Conservation (phyloP, 169 alveolate species). For the Eimeria praecox region DNA sequence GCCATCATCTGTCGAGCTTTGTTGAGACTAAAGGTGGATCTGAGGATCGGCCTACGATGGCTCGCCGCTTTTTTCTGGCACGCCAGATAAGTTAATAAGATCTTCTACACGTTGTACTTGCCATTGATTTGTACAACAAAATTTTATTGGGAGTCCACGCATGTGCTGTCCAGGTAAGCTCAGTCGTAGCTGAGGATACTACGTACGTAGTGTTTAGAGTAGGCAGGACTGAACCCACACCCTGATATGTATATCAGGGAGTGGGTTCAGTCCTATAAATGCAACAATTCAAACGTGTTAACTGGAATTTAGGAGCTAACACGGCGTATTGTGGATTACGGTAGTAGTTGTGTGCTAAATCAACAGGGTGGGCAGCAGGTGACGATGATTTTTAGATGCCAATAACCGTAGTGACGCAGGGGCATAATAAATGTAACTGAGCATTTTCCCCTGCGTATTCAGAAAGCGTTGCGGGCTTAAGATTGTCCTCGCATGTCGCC, state of each 20-base stretch:
- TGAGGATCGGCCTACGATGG: not conserved
- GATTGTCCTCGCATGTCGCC: constrained; percentile 45
- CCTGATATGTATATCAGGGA: too few relatives aligned
- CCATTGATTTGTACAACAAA: not conserved
- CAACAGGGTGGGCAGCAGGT: not conserved
- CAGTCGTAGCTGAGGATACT: not conserved
- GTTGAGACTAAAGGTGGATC: not conserved
- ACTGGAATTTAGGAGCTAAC: not conserved
- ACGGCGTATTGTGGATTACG: not conserved
- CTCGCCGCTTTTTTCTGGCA: not conserved
- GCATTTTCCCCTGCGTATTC: not conserved
- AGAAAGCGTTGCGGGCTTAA: not conserved
- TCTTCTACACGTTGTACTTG: not conserved
- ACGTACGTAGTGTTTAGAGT: not conserved
- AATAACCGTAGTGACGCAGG: not conserved
- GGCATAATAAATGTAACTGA: not conserved
- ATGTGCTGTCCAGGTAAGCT: not conserved
- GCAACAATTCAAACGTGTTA: not conserved
- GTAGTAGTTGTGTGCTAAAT: not conserved
- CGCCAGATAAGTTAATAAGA: not conserved
- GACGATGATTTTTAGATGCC: not conserved
- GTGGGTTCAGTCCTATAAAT: not conserved
- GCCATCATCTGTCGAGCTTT: not conserved
- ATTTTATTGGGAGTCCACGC: not conserved
- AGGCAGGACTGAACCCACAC: not conserved